Conservation (phyloP, 2,329 filamentous ascomycete genomes). For the Aspergillus arachidicola region DNA sequence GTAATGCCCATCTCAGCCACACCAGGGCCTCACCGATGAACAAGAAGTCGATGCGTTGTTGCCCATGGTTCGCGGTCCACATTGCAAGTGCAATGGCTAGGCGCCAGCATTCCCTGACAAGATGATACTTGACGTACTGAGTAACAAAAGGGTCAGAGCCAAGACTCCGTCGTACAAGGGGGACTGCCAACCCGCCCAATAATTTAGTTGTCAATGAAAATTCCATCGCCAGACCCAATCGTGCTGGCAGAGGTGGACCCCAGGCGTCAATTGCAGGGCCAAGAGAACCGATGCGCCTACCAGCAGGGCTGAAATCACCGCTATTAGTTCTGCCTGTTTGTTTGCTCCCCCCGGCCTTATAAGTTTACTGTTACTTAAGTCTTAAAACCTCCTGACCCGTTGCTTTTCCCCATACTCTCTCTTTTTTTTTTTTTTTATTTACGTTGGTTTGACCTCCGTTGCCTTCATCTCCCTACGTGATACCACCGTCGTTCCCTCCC, state of each 20-base stretch:
- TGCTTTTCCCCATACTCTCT: not conserved
- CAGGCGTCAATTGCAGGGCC: conserved; percentile 11
- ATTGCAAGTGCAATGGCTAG: not conserved
- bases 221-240: conserved; percentile 10
- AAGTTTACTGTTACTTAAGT: not conserved
- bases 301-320: conserved; percentile 11
- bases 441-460: not conserved
- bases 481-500: not conserved
- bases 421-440: not conserved
- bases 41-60: not conserved
- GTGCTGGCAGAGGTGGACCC: conserved; percentile 10
- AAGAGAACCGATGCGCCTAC: conserved; percentile 13
- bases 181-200: not conserved
- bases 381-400: conserved; percentile 1
- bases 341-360: conserved; percentile 2
- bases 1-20: not conserved
- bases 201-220: conserved; percentile 2
- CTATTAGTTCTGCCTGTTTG: conserved; percentile 19
- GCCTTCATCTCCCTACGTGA: not conserved
- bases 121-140: not conserved
- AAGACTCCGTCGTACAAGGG: conserved; percentile 4
- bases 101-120: not conserved
- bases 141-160: not conserved
- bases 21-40: not conserved
- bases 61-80: not conserved